A percentile compares a stretch with the other conserved stretches of the same genome.
phyloP scores from a whole-genome alignment of 2,329 filamentous ascomycete species.

The Zymoseptoria crescenta region DNA sequence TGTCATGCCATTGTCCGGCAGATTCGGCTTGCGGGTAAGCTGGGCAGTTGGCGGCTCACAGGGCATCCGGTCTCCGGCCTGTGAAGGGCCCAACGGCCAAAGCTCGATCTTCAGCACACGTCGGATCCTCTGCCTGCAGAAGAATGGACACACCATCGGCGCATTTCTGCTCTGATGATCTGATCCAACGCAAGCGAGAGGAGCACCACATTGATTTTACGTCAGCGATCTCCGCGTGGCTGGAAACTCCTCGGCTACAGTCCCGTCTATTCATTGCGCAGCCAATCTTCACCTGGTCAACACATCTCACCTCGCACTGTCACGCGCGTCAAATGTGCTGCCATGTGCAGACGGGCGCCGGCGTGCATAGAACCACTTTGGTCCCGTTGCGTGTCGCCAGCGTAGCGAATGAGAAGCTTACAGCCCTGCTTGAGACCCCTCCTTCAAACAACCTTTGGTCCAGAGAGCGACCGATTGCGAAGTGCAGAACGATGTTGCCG shows the following conservation, averaged over 20 bases:
- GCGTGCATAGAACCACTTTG: neutral
- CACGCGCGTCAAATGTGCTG: neutral
- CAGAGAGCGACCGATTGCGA: neutral
- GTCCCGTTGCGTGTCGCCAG: neutral
- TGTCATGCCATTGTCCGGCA: neutral
- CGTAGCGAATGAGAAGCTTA: conserved; percentile 1
- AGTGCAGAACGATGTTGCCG: neutral
- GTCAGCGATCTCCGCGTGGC: conserved; percentile 3
- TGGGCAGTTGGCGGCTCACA: neutral
- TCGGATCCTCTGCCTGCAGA: neutral
- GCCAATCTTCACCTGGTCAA: neutral
- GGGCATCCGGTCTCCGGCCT: neutral
- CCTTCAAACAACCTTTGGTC: neutral
- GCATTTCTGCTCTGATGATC: neutral
- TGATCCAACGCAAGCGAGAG: neutral
- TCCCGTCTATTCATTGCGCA: neutral
- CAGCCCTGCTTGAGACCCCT: neutral
- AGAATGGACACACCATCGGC: neutral
- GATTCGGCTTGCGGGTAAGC: neutral
- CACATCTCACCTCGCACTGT: neutral
- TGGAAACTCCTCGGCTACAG: conserved; percentile 1
- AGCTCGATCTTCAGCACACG: neutral
- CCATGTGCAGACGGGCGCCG: neutral
- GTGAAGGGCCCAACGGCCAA: neutral
- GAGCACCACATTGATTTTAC: neutral